A percentile compares a stretch with the other conserved stretches of the same genome.
Evolutionary conservation across 805 yeast genomes (phyloP).

Genomic region (Scheffersomyces ergatensis): DNA sequence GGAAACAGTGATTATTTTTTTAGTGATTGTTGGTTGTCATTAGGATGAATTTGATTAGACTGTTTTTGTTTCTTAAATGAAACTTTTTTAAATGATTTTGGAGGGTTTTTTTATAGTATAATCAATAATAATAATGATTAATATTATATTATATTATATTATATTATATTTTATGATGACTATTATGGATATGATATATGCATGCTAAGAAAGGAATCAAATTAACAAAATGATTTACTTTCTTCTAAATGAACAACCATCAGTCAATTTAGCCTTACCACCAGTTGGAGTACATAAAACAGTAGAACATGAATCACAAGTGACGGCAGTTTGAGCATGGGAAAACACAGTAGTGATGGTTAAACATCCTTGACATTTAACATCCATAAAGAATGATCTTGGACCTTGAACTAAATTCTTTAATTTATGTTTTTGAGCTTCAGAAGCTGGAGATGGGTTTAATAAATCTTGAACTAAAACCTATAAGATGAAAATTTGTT

Average conservation of each 20-base stretch:
- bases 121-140: too few relatives aligned
- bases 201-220: too few relatives aligned
- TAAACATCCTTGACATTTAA: constrained; percentile 99
- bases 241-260: constrained; percentile 99
- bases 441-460: constrained; percentile 97
- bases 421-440: constrained; percentile 95
- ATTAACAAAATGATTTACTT: too few relatives aligned
- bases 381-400: constrained; percentile 99
- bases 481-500: constrained; percentile 24
- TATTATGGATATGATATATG: too few relatives aligned
- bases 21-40: too few relatives aligned
- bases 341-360: constrained; percentile 99
- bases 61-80: too few relatives aligned
- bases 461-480: constrained; percentile 99
- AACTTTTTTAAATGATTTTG: too few relatives aligned
- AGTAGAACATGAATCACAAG: constrained; percentile 98
- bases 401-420: constrained; percentile 97
- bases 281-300: constrained; percentile 99
- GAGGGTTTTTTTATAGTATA: too few relatives aligned
- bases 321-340: constrained; percentile 99
- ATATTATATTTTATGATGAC: too few relatives aligned
- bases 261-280: constrained; percentile 99
- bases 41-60: too few relatives aligned
- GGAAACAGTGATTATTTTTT: too few relatives aligned
- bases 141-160: too few relatives aligned